Base-by-base conservation (phyloP, 208 protist genomes). In the Acanthamoeba quina region DNA sequence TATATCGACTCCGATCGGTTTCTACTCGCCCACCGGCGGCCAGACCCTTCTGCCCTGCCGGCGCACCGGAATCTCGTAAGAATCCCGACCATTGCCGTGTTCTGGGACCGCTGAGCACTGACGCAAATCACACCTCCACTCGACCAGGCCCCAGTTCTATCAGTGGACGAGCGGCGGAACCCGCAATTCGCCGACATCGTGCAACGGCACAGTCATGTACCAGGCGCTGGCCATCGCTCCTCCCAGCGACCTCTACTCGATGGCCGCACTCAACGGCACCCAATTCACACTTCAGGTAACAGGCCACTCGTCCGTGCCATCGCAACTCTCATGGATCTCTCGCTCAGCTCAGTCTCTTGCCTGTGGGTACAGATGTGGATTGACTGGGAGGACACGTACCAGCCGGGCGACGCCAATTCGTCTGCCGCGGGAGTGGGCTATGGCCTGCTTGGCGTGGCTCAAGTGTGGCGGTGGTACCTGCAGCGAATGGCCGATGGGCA, bases 1-100 rank as follows among this genome's bases (percentile, higher is more conserved):
- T 56, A 24, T 91, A 11, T 24, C 41, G 29, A 52, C 56, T 21
- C 85, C 85, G 21, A 3, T 91, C 21, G 85, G 85, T 24, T 91
- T 91, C 56, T 91, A 91, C 44, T 91, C 85, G 34, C 85, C 85
- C 56, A 37, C 72, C 34, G 85, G 85, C 9, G 85, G 85, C 21
- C 31, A 21, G 5, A 72, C 26, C 29, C 85, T 91, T 34, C 15
- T 54, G 56, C 54, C 54, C 21, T 91, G 85, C 62, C 9, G 62
- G 3, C 34, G 62, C 24, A 47, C 49, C 3, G 85, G 62, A 13
- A 91, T 91, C 24, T 91, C 85, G 85, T 90, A 90, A 31, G 41
- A 37, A 68, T 17, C 49, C 37, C 15, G n/a, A 31, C 37, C 34
- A 26, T 58, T 83, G 10, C 41, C 44, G 21, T 31, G 29, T 21